Percentiles rank a stretch among this genome's conserved stretches.
Evolutionary conservation across 2,329 filamentous ascomycete genomes (phyloP).

Genomic region (Fusarium sp.): DNA sequence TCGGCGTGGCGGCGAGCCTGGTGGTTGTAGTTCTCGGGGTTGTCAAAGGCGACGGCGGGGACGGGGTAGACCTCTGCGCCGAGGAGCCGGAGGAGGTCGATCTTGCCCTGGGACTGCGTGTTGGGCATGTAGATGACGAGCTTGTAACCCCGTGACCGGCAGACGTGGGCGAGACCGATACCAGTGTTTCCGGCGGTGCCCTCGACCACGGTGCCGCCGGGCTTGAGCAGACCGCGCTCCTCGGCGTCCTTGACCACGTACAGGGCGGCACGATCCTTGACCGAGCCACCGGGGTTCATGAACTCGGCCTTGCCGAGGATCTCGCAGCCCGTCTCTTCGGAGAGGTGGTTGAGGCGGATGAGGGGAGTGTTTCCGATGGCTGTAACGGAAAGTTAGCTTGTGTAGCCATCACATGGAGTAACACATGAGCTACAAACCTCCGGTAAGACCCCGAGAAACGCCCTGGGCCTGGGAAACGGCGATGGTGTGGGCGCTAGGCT

Average conservation of each 20-base stretch:
- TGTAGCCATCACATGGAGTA: background rate
- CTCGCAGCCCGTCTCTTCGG: constrained; percentile 91
- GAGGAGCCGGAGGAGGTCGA: constrained; percentile 89
- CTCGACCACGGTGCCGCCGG: constrained; percentile 95
- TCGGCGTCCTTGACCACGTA: constrained; percentile 96
- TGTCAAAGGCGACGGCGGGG: constrained; percentile 93
- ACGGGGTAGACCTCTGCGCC: constrained; percentile 97
- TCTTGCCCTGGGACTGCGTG: constrained; percentile 97
- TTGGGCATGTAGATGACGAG: constrained; percentile 99
- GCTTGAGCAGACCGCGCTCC: constrained; percentile 81
- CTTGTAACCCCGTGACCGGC: constrained; percentile 89
- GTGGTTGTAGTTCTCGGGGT: constrained; percentile 98
- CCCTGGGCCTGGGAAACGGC: constrained; percentile 85
- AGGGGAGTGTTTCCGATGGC: constrained; percentile 98
- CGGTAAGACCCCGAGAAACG: constrained; percentile 80
- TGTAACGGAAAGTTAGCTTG: constrained; percentile 50
- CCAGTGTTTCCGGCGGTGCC: constrained; percentile 98
- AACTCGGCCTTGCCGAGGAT: constrained; percentile 98
- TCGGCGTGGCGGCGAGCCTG: constrained; percentile 94
- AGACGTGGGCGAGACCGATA: constrained; percentile 97
- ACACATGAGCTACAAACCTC: constrained; percentile 68
- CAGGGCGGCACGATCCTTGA: constrained; percentile 96
- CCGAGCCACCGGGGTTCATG: constrained; percentile 95
- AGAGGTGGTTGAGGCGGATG: constrained; percentile 89
- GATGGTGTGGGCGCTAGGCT: constrained; percentile 71